These are phyloP conservation scores for Pichia sp. DNA, from an alignment of 1,139 yeast species.

Conservation along the genomic window DNA sequence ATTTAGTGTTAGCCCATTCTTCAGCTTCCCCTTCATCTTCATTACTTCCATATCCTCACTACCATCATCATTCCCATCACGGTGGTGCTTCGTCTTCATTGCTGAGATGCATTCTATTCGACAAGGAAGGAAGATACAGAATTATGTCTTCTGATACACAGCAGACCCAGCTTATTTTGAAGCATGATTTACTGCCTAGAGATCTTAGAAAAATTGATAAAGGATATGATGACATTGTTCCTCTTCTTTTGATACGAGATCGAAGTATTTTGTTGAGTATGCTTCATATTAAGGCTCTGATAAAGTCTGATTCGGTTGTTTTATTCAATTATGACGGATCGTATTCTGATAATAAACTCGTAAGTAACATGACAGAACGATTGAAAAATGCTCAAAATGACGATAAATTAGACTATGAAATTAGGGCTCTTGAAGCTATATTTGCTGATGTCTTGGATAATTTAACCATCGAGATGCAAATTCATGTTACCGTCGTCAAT, in stretches of 20 bases:
- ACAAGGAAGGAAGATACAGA: conserved; percentile 59
- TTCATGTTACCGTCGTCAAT: conserved; percentile 67
- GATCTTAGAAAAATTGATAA: conserved; percentile 85
- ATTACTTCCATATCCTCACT: conserved; percentile 3
- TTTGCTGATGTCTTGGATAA: conserved; percentile 78
- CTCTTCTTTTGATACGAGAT: conserved; percentile 73
- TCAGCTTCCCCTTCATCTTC: conserved; percentile 5
- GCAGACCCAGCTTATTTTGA: conserved; percentile 63
- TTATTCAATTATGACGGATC: conserved; percentile 65
- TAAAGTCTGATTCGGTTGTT: conserved; percentile 72
- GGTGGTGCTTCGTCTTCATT: conserved; percentile 10
- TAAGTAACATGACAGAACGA: conserved; percentile 81
- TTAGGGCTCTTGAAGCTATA: conserved; percentile 83
- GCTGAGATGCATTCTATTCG: conserved; percentile 67
- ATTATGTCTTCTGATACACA: conserved; percentile 74
- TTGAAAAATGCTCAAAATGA: conserved; percentile 31
- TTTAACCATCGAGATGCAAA: conserved; percentile 76
- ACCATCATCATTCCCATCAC: not conserved
- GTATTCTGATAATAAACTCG: conserved; percentile 59
- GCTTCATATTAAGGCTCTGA: conserved; percentile 78
- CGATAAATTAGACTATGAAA: conserved; percentile 51
- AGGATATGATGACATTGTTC: conserved; percentile 81
- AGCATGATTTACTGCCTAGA: conserved; percentile 72
- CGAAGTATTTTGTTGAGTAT: conserved; percentile 74
- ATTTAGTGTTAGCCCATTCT: conserved; percentile 9